Base-by-base conservation (phyloP, 1,139 yeast genomes). In the Magnusiomyces ingens region DNA sequence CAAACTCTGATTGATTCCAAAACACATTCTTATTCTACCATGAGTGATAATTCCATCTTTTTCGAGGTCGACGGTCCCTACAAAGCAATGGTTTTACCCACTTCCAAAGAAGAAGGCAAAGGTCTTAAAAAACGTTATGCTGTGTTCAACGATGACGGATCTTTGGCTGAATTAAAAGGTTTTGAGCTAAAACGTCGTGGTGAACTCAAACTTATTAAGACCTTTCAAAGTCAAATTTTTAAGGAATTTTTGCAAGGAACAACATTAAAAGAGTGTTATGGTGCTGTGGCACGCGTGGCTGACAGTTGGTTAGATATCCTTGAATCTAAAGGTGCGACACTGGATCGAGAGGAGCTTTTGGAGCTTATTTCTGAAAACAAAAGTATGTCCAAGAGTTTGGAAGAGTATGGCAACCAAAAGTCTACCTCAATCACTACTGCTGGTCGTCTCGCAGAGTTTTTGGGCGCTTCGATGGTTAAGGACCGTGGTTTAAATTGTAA, bases 31-130 rank as follows among this genome's bases (percentile, higher is more conserved):
- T 93, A 91, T 68, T 81, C 83, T 52, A 85, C 91, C 0, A 79
- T 78, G 54, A 83, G 94, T 19, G 99, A 94, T 64, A 94, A 94
- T 68, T 86, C 97, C 19, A 94, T 94, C 68, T 93, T 93, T 70
- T 94, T 94, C 63, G 99, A 94, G 69, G 96, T 94, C 26, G 99
- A 94, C 74, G 99, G 99, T 12, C 99, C 99, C 0, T 94, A 94
- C 69, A 86, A 83, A 63, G 99, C 99, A 0, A 94, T 94, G 99
- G 80, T 94, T 57, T 76, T 94, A 55, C 99, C 99, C 10, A 90
- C 99, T 0, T 93, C 99, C 0, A 89, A 89, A 61, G 99, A 94
- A 68, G 99, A 93, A 74, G 98, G 96, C 50, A 91, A 91, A 69
- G 97, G 96, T 61, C 77, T 94, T 66, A 94, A 94, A 67, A 94